phyloP scores from a whole-genome alignment of 1,284 basidiomycete genomes.

The Mixia osmundae region DNA sequence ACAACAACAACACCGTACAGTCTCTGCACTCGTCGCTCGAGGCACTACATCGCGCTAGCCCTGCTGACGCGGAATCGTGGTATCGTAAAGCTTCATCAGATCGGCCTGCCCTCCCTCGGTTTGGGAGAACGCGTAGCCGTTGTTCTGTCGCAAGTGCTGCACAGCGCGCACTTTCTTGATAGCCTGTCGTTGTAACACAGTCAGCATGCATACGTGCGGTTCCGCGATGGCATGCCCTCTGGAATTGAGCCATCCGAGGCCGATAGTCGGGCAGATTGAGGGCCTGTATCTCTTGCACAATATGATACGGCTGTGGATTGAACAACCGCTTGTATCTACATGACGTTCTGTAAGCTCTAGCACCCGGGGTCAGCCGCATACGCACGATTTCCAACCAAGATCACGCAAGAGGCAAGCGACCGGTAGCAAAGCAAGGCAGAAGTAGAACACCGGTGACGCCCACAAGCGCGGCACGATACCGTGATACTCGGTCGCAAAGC shows the following conservation, averaged over 20 bases:
- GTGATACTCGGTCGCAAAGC: conserved; percentile 74
- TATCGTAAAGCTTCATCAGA: conserved; percentile 20
- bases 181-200: conserved; percentile 29
- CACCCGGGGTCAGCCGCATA: conserved; percentile 11
- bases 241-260: conserved; percentile 77
- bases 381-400: conserved; percentile 83
- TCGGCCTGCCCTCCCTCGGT: conserved; percentile 20
- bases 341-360: not conserved
- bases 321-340: conserved; percentile 72
- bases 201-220: not conserved
- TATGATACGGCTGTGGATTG: conserved; percentile 72
- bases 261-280: conserved; percentile 83
- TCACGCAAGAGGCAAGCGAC: conserved; percentile 71
- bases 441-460: conserved; percentile 69
- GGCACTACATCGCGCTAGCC: too few species aligned
- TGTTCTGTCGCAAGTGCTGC: conserved; percentile 75
- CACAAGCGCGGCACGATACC: conserved; percentile 72
- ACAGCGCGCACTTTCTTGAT: conserved; percentile 94
- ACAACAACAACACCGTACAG: too few species aligned
- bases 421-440: conserved; percentile 69
- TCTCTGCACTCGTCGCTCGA: too few species aligned
- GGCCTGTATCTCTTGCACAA: conserved; percentile 57
- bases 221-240: conserved; percentile 14
- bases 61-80: too few species aligned
- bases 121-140: conserved; percentile 90